Evolutionary conservation across 129 eudicot species (phyloP).

Genomic region (Ambrosia artemisiifolia): DNA sequence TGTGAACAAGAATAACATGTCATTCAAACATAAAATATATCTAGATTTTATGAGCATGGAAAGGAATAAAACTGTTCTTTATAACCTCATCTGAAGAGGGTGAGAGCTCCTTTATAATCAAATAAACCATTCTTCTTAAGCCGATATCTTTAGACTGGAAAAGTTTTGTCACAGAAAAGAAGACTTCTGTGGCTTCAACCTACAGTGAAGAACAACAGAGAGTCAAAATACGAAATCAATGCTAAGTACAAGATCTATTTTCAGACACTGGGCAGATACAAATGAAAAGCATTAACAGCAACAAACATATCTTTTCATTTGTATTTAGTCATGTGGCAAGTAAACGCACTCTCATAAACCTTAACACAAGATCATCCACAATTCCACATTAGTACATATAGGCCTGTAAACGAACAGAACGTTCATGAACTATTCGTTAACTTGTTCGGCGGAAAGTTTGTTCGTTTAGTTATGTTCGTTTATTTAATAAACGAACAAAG

Average conservation of each 20-base stretch:
- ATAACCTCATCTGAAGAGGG: constrained; percentile 88
- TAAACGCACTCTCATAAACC: not conserved
- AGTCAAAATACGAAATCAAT: not conserved
- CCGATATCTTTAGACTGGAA: constrained; percentile 77
- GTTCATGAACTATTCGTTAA: too few relatives aligned
- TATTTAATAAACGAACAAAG: too few relatives aligned
- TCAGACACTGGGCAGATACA: not conserved
- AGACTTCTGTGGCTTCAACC: constrained; percentile 94
- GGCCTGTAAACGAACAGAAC: too few relatives aligned
- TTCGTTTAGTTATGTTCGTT: too few relatives aligned
- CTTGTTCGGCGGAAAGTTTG: too few relatives aligned
- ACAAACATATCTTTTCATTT: constrained; percentile 5
- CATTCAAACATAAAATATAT: constrained; percentile 17
- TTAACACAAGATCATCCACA: not conserved
- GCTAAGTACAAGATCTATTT: constrained; percentile 1
- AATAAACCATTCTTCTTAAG: constrained; percentile 84
- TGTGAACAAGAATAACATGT: constrained; percentile 20
- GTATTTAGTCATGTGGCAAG: not conserved
- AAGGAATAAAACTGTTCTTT: constrained; percentile 3
- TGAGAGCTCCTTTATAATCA: constrained; percentile 86
- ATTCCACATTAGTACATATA: not conserved
- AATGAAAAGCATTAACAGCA: not conserved
- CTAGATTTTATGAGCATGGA: not conserved
- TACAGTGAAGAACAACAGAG: constrained; percentile 28
- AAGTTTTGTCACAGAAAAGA: constrained; percentile 78